phyloP scores from a whole-genome alignment of 352 stramenopile genomes.

The Pythium oligandrum region DNA sequence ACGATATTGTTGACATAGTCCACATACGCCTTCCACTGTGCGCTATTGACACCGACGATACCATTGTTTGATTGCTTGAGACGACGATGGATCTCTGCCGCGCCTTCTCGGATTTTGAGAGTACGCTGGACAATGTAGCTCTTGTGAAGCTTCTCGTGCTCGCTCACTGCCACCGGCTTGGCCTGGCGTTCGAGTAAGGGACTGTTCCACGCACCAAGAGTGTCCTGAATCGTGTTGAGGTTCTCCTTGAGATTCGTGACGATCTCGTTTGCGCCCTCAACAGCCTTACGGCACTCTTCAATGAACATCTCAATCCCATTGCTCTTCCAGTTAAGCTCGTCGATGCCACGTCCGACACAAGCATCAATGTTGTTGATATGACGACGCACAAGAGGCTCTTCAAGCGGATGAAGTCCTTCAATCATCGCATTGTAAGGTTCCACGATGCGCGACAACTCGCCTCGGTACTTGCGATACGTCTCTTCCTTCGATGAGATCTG shows the following conservation, averaged over 20 bases:
- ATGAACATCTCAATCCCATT: constrained; percentile 93
- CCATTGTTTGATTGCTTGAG: constrained; percentile 96
- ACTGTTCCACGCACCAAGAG: constrained; percentile 90
- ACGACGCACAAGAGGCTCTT: constrained; percentile 93
- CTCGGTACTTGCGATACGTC: constrained; percentile 95
- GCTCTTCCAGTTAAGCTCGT: constrained; percentile 96
- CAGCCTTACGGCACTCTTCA: constrained; percentile 80
- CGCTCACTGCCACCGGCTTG: constrained; percentile 94
- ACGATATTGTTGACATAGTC: constrained; percentile 98
- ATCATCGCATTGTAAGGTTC: constrained; percentile 98
- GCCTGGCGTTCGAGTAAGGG: constrained; percentile 93
- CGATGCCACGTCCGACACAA: constrained; percentile 90
- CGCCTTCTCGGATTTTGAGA: constrained; percentile 93
- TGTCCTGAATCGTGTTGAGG: constrained; percentile 90
- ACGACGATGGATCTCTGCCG: constrained; percentile 93
- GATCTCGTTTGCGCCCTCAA: constrained; percentile 91
- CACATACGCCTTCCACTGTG: constrained; percentile 97
- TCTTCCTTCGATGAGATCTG: constrained; percentile 95
- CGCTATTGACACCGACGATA: constrained; percentile 91
- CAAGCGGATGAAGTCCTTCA: constrained; percentile 93
- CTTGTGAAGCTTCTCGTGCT: constrained; percentile 96
- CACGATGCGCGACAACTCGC: constrained; percentile 96
- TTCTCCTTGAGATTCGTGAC: constrained; percentile 97
- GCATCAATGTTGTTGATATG: constrained; percentile 96
- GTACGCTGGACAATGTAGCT: constrained; percentile 90